Conservation (phyloP, 257 asterid genomes). For the Solanum corneliomulleri region DNA sequence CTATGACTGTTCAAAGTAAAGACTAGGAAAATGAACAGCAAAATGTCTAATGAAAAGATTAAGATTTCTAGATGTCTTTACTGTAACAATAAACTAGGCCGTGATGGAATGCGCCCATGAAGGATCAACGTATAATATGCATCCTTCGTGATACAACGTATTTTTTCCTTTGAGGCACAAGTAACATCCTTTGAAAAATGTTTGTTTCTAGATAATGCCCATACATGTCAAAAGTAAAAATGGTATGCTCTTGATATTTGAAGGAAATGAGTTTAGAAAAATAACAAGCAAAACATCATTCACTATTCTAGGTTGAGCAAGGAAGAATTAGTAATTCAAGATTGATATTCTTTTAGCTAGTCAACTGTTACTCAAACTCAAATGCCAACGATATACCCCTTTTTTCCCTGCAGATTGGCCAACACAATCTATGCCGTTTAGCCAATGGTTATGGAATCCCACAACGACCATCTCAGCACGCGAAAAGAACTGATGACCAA, state of each 20-base stretch:
- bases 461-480: conserved; percentile 87
- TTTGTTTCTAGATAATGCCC: not conserved
- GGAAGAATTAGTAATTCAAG: not conserved
- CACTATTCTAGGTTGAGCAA: not conserved
- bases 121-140: not conserved
- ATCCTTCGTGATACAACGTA: not conserved
- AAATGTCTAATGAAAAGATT: not conserved
- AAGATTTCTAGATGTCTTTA: not conserved
- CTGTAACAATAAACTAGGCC: not conserved
- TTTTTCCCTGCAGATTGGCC: conserved; percentile 25
- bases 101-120: not conserved
- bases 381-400: conserved; percentile 25
- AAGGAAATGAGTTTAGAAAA: not conserved
- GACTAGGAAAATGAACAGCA: not conserved
- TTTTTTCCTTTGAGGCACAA: not conserved
- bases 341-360: not conserved
- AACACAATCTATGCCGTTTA: conserved; percentile 67
- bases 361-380: not conserved
- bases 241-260: not conserved
- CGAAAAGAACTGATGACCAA: conserved; percentile 81
- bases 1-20: not conserved
- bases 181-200: not conserved
- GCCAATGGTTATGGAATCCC: conserved; percentile 88
- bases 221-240: not conserved
- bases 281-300: not conserved